Percentiles rank a stretch among this genome's conserved stretches.
Conservation (phyloP, 805 yeast species). For the Saccharomyces jurei region DNA sequence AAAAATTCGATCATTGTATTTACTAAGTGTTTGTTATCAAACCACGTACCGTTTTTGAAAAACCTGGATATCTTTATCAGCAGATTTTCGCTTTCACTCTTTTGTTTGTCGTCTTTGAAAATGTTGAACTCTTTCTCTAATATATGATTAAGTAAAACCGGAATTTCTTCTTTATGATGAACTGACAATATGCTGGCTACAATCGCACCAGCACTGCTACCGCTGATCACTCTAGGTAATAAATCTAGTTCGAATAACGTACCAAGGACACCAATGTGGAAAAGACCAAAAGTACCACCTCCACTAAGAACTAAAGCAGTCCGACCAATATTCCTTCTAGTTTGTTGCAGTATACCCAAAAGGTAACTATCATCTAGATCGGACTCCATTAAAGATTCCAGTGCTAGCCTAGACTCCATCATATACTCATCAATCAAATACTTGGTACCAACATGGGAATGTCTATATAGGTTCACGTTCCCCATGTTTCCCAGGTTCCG, state of each 20-base stretch:
- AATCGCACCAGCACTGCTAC: constrained; percentile 92
- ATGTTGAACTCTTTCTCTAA: constrained; percentile 38
- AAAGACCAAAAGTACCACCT: constrained; percentile 86
- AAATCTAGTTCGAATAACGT: constrained; percentile 65
- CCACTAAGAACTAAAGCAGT: constrained; percentile 90
- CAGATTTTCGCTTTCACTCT: constrained; percentile 44
- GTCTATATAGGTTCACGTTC: constrained; percentile 63
- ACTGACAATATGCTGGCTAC: constrained; percentile 83
- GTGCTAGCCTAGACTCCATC: constrained; percentile 54
- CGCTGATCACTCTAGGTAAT: constrained; percentile 80
- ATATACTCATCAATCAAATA: constrained; percentile 71
- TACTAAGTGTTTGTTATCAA: constrained; percentile 63
- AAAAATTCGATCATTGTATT: constrained; percentile 65
- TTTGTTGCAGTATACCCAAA: constrained; percentile 71
- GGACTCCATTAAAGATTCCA: constrained; percentile 23
- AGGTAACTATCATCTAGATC: constrained; percentile 58
- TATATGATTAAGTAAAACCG: constrained; percentile 41
- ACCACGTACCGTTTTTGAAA: constrained; percentile 80
- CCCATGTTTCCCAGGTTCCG: constrained; percentile 86
- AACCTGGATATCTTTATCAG: constrained; percentile 46
- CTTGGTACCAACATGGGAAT: constrained; percentile 80
- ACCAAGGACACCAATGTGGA: constrained; percentile 83
- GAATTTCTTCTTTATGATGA: constrained; percentile 64
- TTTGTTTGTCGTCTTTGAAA: constrained; percentile 47
- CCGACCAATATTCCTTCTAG: constrained; percentile 82